A percentile compares a stretch with the other conserved stretches of the same genome.
Conservation (phyloP, 306 rosid species). For the Alnus rubra region DNA sequence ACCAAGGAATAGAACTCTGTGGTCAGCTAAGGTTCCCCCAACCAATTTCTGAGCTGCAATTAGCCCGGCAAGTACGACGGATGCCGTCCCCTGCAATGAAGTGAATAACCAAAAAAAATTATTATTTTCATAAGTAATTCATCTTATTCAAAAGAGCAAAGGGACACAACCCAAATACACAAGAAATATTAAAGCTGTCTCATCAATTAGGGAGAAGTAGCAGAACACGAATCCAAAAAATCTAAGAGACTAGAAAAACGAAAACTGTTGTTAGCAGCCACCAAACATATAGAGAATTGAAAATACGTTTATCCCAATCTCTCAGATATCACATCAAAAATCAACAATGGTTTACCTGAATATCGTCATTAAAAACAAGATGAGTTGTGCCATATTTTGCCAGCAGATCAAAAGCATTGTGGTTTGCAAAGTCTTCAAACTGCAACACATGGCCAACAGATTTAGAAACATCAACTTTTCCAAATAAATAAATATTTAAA, state of each 20-base stretch:
- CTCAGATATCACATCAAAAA: constrained; percentile 12
- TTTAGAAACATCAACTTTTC: constrained; percentile 21
- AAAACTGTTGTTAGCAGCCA: too few species aligned
- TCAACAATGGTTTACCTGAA: constrained; percentile 58
- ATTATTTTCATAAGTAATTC: too few species aligned
- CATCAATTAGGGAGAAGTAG: too few species aligned
- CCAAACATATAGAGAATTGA: background rate
- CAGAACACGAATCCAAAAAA: too few species aligned
- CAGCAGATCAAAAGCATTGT: constrained; percentile 96
- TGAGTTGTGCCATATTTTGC: constrained; percentile 79
- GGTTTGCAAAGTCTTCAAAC: constrained; percentile 99
- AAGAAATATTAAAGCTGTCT: too few species aligned
- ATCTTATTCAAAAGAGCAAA: too few species aligned
- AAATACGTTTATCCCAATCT: background rate
- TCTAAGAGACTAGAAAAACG: too few species aligned
- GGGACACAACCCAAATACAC: too few species aligned
- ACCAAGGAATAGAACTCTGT: constrained; percentile 84
- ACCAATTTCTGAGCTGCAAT: constrained; percentile 66
- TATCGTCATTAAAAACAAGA: constrained; percentile 95
- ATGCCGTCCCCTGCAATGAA: constrained; percentile 88
- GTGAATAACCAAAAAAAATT: background rate
- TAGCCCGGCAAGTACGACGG: constrained; percentile 95
- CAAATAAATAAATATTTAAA: constrained; percentile 7
- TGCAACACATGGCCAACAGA: constrained; percentile 35
- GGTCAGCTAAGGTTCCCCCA: constrained; percentile 78